Evolutionary conservation across 1,284 basidiomycete genomes (phyloP).

Genomic region (Apiotrichum sp.): DNA sequence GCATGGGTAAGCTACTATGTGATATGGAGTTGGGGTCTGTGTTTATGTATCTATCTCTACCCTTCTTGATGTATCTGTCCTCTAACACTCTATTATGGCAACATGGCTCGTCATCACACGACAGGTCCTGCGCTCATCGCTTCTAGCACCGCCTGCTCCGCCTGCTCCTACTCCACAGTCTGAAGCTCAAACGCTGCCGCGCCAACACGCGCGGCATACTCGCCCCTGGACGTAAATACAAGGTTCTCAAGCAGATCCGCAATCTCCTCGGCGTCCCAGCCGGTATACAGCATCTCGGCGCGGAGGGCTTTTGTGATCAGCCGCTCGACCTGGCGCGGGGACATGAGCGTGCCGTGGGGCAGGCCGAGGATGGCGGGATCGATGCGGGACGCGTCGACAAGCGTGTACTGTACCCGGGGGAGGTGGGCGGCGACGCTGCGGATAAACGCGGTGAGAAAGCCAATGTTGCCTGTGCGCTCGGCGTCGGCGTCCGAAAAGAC

Average conservation of each 20-base stretch:
- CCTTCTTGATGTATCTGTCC: too few relatives aligned
- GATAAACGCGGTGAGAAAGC: not conserved
- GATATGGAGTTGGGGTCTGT: too few relatives aligned
- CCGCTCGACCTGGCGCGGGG: slow-evolving; percentile 2
- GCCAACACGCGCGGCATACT: not conserved
- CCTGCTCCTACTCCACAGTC: not conserved
- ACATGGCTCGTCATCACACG: too few relatives aligned
- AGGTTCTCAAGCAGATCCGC: not conserved
- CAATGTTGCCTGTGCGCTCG: not conserved
- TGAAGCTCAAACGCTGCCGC: not conserved
- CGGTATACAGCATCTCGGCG: not conserved
- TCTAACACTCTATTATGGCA: too few relatives aligned
- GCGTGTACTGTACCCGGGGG: not conserved
- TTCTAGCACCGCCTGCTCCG: too few relatives aligned
- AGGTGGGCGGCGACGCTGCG: slow-evolving; percentile 1
- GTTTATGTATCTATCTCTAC: too few relatives aligned
- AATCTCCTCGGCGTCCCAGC: not conserved
- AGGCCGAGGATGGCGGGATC: slow-evolving; percentile 1
- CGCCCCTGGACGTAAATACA: not conserved
- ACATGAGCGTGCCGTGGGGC: not conserved
- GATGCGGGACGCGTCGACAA: not conserved
- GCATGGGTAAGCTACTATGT: too few relatives aligned
- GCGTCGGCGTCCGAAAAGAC: slow-evolving; percentile 4
- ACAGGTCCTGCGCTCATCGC: too few relatives aligned
- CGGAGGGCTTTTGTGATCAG: not conserved